Conservation (phyloP, 2,329 filamentous ascomycete species). For the Trichophyton verrucosum region DNA sequence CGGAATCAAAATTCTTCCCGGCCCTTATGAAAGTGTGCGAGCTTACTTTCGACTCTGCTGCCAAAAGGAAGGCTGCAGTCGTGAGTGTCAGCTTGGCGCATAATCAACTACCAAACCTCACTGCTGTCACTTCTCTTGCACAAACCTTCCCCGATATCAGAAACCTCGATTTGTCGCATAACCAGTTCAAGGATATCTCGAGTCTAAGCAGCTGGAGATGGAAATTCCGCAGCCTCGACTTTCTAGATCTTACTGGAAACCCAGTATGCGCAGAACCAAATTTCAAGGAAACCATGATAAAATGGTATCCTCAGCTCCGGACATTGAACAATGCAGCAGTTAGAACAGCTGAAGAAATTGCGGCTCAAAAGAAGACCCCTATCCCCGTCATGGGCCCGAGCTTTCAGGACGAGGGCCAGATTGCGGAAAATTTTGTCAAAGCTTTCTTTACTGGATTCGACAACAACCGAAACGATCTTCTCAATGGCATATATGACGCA, state of each 20-base stretch:
- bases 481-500: conserved; percentile 60
- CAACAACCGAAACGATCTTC: conserved; percentile 51
- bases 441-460: conserved; percentile 67
- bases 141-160: conserved; percentile 72
- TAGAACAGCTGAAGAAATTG: conserved; percentile 58
- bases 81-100: conserved; percentile 68
- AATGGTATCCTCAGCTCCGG: conserved; percentile 72
- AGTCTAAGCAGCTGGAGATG: conserved; percentile 63
- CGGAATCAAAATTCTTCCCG: conserved; percentile 77
- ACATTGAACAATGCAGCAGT: conserved; percentile 64
- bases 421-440: conserved; percentile 63
- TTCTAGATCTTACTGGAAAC: conserved; percentile 66
- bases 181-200: conserved; percentile 58
- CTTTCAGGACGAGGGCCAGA: conserved; percentile 60
- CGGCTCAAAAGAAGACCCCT: conserved; percentile 43
- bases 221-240: conserved; percentile 66
- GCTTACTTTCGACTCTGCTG: conserved; percentile 56
- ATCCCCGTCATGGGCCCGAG: conserved; percentile 52
- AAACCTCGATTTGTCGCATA: conserved; percentile 79
- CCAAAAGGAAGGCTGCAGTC: conserved; percentile 65
- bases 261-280: conserved; percentile 53
- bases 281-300: conserved; percentile 56
- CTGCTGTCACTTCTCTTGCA: conserved; percentile 60
- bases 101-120: conserved; percentile 64
- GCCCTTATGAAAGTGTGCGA: conserved; percentile 82